Percentiles rank a stretch among this genome's conserved stretches.
Evolutionary conservation across 2,329 filamentous ascomycete species (phyloP).

Genomic region (Aspergillus transmontanensis): DNA sequence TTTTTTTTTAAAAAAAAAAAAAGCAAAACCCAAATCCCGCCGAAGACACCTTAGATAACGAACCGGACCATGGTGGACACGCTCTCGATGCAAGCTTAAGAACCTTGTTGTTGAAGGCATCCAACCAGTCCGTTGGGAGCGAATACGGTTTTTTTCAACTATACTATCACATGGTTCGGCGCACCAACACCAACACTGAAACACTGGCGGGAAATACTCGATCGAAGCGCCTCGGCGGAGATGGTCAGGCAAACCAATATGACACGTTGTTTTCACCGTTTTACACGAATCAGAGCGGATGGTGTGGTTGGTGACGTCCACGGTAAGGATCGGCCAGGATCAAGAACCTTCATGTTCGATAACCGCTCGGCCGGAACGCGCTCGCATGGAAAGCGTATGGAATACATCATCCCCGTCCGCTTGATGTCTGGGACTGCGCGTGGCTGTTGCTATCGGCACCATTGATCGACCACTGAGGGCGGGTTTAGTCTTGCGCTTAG

Average conservation of each 20-base stretch:
- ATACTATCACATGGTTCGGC: constrained; percentile 18
- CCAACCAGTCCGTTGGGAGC: neutral
- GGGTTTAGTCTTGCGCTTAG: constrained; percentile 4
- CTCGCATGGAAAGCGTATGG: constrained; percentile 6
- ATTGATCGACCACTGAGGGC: constrained; percentile 6
- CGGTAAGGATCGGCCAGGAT: constrained; percentile 24
- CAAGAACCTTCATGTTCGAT: constrained; percentile 17
- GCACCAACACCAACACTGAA: constrained; percentile 17
- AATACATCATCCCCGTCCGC: neutral
- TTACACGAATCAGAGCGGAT: constrained; percentile 4
- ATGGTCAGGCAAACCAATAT: constrained; percentile 19
- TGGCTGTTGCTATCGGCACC: neutral
- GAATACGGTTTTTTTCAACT: neutral
- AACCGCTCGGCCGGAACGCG: constrained; percentile 12
- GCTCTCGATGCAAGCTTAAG: neutral
- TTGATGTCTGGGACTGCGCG: neutral
- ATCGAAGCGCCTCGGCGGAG: constrained; percentile 18
- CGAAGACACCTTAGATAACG: neutral
- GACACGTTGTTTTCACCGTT: constrained; percentile 19
- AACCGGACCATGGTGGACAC: neutral
- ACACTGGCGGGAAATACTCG: constrained; percentile 16
- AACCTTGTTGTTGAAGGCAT: neutral
- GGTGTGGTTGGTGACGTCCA: constrained; percentile 17
- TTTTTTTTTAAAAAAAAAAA: neutral
- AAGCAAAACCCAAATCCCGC: neutral